Percentiles rank a stretch among this genome's conserved stretches.
Conservation (phyloP, 345 rosid species). For the Clarkia xantiana region DNA sequence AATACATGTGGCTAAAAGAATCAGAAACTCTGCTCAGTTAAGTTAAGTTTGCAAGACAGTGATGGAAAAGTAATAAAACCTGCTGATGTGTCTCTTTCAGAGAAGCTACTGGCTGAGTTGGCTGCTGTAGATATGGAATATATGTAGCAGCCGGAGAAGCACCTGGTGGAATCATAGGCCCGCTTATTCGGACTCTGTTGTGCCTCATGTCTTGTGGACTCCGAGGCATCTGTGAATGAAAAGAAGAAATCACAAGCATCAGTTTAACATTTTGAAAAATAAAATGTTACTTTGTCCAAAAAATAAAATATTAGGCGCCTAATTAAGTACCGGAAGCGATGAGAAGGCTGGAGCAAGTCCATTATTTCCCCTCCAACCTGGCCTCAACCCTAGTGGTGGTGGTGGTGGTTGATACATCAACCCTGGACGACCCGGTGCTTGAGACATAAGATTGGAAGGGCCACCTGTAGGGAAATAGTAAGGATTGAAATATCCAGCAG, state of each 20-base stretch:
- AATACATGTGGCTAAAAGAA: neutral
- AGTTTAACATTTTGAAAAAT: neutral
- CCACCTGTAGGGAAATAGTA: conserved; percentile 32
- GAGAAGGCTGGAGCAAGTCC: conserved; percentile 31
- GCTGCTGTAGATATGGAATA: conserved; percentile 29
- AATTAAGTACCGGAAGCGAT: conserved; percentile 22
- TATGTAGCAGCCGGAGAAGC: conserved; percentile 24
- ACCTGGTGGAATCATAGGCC: conserved; percentile 20
- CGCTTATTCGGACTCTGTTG: conserved; percentile 30
- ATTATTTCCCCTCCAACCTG: conserved; percentile 34
- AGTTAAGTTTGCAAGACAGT: no score
- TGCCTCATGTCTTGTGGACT: conserved; percentile 37
- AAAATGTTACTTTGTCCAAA: neutral
- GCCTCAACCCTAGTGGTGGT: conserved; percentile 30
- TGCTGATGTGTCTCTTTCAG: conserved; percentile 37
- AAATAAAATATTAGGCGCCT: neutral
- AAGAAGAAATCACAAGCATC: neutral
- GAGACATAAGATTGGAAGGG: conserved; percentile 41
- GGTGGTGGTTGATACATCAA: conserved; percentile 31
- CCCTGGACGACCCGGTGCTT: conserved; percentile 29
- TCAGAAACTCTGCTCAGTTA: no score
- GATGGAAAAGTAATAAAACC: conserved; percentile 18
- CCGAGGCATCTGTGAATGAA: conserved; percentile 22
- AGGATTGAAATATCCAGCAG: conserved; percentile 39
- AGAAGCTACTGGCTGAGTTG: conserved; percentile 19